These are phyloP conservation scores for Mollisia scopiformis DNA, from an alignment of 2,329 filamentous ascomycete species.

Conservation along the genomic window DNA sequence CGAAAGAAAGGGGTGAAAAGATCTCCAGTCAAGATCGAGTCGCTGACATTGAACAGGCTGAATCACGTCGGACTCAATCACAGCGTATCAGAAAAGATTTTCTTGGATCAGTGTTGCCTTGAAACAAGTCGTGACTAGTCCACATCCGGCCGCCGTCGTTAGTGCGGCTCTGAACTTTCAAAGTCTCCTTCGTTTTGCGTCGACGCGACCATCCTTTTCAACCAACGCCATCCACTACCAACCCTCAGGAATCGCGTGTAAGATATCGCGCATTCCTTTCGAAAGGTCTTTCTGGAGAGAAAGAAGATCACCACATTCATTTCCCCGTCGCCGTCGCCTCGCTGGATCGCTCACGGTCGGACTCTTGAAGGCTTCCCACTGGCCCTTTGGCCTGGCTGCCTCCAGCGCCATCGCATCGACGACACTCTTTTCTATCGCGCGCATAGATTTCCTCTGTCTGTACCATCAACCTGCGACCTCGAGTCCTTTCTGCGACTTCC, in stretches of 20 bases:
- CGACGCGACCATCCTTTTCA: conserved; percentile 15
- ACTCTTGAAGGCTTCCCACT: conserved; percentile 27
- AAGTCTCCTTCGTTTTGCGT: too few species aligned
- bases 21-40: neutral
- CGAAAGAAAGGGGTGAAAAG: neutral
- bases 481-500: conserved; percentile 14
- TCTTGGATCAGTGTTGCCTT: neutral
- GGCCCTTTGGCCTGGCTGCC: conserved; percentile 37
- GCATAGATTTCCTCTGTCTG: conserved; percentile 24
- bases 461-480: conserved; percentile 17
- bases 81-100: neutral
- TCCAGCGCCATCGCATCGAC: conserved; percentile 35
- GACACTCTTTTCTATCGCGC: conserved; percentile 27
- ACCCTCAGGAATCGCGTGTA: conserved; percentile 36
- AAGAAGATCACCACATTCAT: conserved; percentile 34
- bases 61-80: neutral
- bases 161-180: conserved; percentile 2
- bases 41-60: neutral
- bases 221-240: conserved; percentile 20
- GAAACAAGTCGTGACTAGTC: conserved; percentile 6
- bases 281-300: conserved; percentile 34
- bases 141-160: neutral
- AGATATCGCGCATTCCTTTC: conserved; percentile 37
- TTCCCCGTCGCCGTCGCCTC: conserved; percentile 24
- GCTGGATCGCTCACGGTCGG: conserved; percentile 28